Base-by-base conservation (phyloP, 2,329 filamentous ascomycete genomes). In the Aspergillus sclerotialis region DNA sequence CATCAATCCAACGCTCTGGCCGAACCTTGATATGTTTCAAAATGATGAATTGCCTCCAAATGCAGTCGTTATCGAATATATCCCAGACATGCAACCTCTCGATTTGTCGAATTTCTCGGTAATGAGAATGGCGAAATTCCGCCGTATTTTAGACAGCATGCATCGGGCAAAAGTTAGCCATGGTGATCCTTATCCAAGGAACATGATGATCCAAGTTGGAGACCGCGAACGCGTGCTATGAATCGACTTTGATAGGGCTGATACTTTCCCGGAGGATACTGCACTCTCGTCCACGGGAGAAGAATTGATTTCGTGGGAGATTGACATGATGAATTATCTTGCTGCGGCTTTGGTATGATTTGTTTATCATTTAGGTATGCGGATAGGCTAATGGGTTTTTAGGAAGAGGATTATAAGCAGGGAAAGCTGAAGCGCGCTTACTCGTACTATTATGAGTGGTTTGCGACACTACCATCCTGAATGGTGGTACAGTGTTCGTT, bases 211-310 rank as follows among this genome's bases (percentile, higher is more conserved):
- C 19, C 19, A 23, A 23, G n/a, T 12, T 7, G n/a, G 26, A 18
- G 25, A 35, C 5, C 12, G 30, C 6, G 36, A 39, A 10, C 38
- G 39, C 28, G 38, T 44, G 7, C 36, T 49, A 21, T 46, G 45
- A 39, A 35, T 49, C 13, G 43, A 45, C 31, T 49, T 49, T 31
- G 43, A 46, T 26, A 37, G 25, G 26, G 43, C 46, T 4, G 42
- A 42, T 13, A 42, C 33, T 2, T 42, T 45, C 11, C n/a, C 42
- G 8, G 39, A 42, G 13, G 21, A 7, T 15, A 12, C 10, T 24
- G 19, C 19, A 23, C 39, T 34, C 15, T 21, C 36, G 12, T n/a
- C 28, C 17, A 34, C 12, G 18, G 34, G 34, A 26, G 9, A 28
- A 6, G 18, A 4, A 7, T 44, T 37, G 45, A 4, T 48, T 5